Evolutionary conservation across 768 basidiomycete genomes (phyloP).

Genomic region (Obba rivulosa): DNA sequence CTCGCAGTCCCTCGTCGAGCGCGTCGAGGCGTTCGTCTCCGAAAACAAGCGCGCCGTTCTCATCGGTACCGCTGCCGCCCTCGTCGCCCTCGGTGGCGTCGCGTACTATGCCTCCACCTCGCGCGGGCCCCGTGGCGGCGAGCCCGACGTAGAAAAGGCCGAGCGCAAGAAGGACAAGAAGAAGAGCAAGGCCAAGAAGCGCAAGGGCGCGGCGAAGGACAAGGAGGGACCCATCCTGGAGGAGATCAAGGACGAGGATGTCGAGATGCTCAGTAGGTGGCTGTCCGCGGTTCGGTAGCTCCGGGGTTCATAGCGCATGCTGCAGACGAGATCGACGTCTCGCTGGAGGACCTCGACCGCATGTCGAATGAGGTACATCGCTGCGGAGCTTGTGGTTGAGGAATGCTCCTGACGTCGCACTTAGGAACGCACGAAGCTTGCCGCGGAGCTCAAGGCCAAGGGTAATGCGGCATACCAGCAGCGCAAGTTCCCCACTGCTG

Average conservation of each 20-base stretch:
- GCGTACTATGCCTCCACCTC: constrained; percentile 72
- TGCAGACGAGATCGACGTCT: constrained; percentile 38
- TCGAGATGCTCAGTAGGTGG: constrained; percentile 11
- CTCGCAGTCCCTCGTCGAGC: constrained; percentile 44
- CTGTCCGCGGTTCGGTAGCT: constrained; percentile 5
- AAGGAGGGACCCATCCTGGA: constrained; percentile 75
- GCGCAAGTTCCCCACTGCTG: constrained; percentile 54
- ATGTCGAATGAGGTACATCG: constrained; percentile 52
- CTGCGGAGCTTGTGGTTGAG: not conserved
- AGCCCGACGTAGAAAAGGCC: constrained; percentile 36
- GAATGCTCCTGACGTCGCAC: not conserved
- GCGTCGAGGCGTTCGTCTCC: constrained; percentile 61
- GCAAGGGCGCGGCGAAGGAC: constrained; percentile 45
- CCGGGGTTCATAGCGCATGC: constrained; percentile 5
- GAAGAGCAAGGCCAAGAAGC: constrained; percentile 51
- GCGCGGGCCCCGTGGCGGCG: constrained; percentile 25
- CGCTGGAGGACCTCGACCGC: constrained; percentile 49
- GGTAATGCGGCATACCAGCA: constrained; percentile 69
- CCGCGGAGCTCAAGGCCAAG: constrained; percentile 60
- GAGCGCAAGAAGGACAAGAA: constrained; percentile 43
- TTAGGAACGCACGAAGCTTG: constrained; percentile 61
- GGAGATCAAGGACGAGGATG: constrained; percentile 41
- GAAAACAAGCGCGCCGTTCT: constrained; percentile 78
- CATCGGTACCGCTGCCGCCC: constrained; percentile 67
- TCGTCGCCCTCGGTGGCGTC: constrained; percentile 65